These are phyloP conservation scores for Fragilaria crotonensis DNA, from an alignment of 108 stramenopile species.

Conservation along the genomic window DNA sequence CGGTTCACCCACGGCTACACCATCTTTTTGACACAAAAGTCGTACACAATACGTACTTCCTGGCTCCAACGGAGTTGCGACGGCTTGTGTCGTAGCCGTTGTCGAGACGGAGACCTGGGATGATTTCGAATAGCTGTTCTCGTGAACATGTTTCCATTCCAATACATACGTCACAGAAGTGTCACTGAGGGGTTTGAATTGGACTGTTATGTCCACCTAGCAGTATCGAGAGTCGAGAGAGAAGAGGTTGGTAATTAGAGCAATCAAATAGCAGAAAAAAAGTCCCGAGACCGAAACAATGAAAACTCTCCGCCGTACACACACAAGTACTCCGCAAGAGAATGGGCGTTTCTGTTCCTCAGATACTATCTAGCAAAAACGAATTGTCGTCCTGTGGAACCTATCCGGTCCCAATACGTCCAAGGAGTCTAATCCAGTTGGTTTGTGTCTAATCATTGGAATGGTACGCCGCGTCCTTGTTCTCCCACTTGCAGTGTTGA, in stretches of 20 bases:
- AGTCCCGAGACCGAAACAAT: not conserved
- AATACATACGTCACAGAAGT: conserved; percentile 17
- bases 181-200: conserved; percentile 27
- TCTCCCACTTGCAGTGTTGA: not conserved
- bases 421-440: conserved; percentile 42
- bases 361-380: conserved; percentile 58
- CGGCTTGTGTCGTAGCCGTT: conserved; percentile 11
- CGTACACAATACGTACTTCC: conserved; percentile 51
- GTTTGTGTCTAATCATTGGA: conserved; percentile 5
- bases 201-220: conserved; percentile 32
- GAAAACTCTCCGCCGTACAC: not conserved
- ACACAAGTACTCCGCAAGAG: not conserved
- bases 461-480: not conserved
- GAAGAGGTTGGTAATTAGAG: not conserved
- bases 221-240: not conserved
- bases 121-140: conserved; percentile 7
- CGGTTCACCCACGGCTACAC: conserved; percentile 25
- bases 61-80: conserved; percentile 27
- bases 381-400: too few species aligned
- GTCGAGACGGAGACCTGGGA: conserved; percentile 7
- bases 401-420: conserved; percentile 11
- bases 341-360: conserved; percentile 15
- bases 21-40: conserved; percentile 11
- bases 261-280: conserved; percentile 3
- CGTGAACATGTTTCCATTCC: conserved; percentile 23